Base-by-base conservation (phyloP, 148 eudicot species). In the Bassia scoparia region DNA sequence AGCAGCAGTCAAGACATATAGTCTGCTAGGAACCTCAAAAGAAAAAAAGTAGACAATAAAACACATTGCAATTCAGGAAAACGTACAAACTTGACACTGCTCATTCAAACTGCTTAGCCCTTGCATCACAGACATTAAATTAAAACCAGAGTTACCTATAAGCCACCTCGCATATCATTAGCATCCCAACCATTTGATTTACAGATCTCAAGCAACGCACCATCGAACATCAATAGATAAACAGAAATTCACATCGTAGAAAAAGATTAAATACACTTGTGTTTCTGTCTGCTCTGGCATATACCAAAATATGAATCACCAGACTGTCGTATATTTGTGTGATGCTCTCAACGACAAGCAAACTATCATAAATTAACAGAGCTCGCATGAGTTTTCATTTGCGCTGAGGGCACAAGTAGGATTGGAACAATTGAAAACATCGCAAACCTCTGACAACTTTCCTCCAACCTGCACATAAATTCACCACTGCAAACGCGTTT, bases 271-370 rank as follows among this genome's bases (percentile, higher is more conserved):
- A 61, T 5, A 37, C 14, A 72, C 78, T 77, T 78, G 78, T 96
- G 92, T 92, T 91, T 78, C 97, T 87, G 78, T 94, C 98, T 78
- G 98, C 98, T 84, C 98, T 81, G 64, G 97, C 98, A 83, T 94
- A 94, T 44, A 97, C 98, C 83, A 91, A 94, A 70, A 91, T 91
- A n/a, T 97, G 98, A 67, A 94, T 89, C 62, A 94, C 98, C n/a
- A n/a, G 5, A 96, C 98, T 33, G 98, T 91, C 59, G 91, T 94
- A 75, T 77, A 89, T 71, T 94, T 94, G 60, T 97, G 97, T 12
- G 98, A 94, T 41, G 98, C 97, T 78, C 98, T 94, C n/a, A n/a
- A 70, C 98, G 81, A 78, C 98, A 94, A 76, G 98, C 97, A n/a
- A 87, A 91, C 98, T 53, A 94, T 88, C 96, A 91, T 91, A n/a